These are phyloP conservation scores for Fusarium lateritium DNA, from an alignment of 2,329 filamentous ascomycete genomes.

Conservation along the genomic window DNA sequence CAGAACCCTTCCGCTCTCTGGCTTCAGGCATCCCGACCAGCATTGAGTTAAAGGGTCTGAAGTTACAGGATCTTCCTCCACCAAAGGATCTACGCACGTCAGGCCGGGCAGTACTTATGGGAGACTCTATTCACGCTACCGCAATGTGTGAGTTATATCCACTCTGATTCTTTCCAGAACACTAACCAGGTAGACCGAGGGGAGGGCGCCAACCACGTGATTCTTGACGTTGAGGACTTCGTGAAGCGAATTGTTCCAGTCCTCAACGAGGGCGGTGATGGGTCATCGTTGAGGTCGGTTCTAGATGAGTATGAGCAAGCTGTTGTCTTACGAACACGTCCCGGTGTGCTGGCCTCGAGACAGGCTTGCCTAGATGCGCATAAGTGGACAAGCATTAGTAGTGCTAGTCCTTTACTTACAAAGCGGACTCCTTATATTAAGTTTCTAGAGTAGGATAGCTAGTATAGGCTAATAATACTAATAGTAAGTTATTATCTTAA, in stretches of 20 bases:
- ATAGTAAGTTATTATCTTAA: too few species aligned
- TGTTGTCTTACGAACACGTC: slow-evolving; percentile 59
- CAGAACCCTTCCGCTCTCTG: slow-evolving; percentile 63
- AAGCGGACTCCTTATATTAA: slow-evolving; percentile 53
- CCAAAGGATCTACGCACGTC: slow-evolving; percentile 54
- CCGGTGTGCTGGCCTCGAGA: slow-evolving; percentile 65
- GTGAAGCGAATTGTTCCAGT: slow-evolving; percentile 51
- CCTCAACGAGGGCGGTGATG: slow-evolving; percentile 1
- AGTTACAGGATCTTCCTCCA: slow-evolving; percentile 65
- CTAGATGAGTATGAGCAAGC: slow-evolving; percentile 61
- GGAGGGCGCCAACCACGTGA: slow-evolving; percentile 71
- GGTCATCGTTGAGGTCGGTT: slow-evolving; percentile 41
- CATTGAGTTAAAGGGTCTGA: slow-evolving; percentile 61
- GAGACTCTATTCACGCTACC: slow-evolving; percentile 72
- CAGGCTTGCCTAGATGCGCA: slow-evolving; percentile 70
- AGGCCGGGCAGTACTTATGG: slow-evolving; percentile 63
- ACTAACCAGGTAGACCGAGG: slow-evolving; percentile 61
- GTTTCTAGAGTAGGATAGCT: slow-evolving; percentile 16
- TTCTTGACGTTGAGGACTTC: slow-evolving; percentile 65
- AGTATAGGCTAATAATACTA: too few species aligned
- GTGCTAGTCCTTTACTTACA: slow-evolving; percentile 57
- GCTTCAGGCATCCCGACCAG: slow-evolving; percentile 58
- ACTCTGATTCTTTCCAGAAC: fast-evolving
- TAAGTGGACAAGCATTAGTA: slow-evolving; percentile 60
- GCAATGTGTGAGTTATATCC: slow-evolving; percentile 66